Conservation (phyloP, 2,329 filamentous ascomycete genomes). For the Aspergillus tubingensis region DNA sequence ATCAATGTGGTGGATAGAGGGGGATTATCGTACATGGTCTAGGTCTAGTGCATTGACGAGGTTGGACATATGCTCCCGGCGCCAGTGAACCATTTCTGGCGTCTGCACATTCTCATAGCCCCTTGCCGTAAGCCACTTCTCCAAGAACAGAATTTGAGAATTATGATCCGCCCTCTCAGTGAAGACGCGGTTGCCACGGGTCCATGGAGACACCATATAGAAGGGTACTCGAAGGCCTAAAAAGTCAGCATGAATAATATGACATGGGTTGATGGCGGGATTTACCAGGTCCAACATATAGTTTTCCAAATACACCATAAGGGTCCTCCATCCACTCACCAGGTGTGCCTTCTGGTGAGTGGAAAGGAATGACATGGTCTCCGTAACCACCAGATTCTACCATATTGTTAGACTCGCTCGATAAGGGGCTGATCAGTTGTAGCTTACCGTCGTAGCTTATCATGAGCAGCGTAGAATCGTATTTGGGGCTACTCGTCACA, state of each 20-base stretch:
- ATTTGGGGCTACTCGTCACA: conserved; percentile 53
- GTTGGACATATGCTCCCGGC: conserved; percentile 51
- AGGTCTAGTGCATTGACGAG: conserved; percentile 53
- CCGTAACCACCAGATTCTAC: conserved; percentile 57
- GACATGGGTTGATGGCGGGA: too few relatives aligned
- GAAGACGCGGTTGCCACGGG: conserved; percentile 55
- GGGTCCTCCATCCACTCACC: conserved; percentile 58
- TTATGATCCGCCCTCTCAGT: conserved; percentile 59
- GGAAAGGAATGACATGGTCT: conserved; percentile 57
- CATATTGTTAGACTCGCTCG: background rate
- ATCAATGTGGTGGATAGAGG: too few relatives aligned
- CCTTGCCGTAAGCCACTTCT: conserved; percentile 52
- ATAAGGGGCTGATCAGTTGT: too few relatives aligned
- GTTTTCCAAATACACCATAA: conserved; percentile 44
- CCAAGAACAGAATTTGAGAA: conserved; percentile 58
- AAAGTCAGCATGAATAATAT: background rate
- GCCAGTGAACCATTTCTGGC: conserved; percentile 49
- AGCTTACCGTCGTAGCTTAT: conserved; percentile 52
- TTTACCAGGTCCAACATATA: conserved; percentile 46
- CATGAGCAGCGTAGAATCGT: conserved; percentile 52
- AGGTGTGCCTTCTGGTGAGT: conserved; percentile 51
- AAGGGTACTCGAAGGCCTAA: conserved; percentile 55
- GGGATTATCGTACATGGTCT: conserved; percentile 28
- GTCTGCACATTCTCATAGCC: conserved; percentile 46
- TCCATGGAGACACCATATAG: conserved; percentile 60